A percentile compares a stretch with the other conserved stretches of the same genome.
Conservation (phyloP, 1,284 basidiomycete species). For the Pterulicium gracile region DNA sequence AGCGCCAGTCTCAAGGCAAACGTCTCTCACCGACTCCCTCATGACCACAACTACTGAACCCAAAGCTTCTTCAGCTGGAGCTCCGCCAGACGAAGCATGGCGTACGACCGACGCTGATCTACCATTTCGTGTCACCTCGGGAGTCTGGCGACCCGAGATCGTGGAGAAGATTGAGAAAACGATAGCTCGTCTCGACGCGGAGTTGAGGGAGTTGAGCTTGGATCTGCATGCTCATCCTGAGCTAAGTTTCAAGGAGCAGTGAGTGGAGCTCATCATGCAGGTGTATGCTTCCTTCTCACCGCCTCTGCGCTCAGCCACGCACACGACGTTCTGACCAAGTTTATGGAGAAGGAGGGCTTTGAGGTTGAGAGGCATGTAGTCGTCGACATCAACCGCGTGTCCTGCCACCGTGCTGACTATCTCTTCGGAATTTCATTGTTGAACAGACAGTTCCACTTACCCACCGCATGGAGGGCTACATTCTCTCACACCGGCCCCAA, state of each 20-base stretch:
- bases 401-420: background rate
- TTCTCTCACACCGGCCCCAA: conserved; percentile 27
- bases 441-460: conserved; percentile 41
- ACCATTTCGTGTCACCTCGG: background rate
- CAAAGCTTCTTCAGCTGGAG: background rate
- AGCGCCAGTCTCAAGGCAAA: too few species aligned
- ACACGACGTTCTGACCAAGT: conserved; percentile 42
- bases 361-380: conserved; percentile 30
- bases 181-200: conserved; percentile 39
- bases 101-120: background rate
- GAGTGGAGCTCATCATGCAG: conserved; percentile 16
- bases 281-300: too few species aligned
- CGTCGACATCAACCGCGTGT: background rate
- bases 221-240: conserved; percentile 64
- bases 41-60: background rate
- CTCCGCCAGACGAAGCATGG: background rate
- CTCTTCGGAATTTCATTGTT: background rate
- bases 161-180: conserved; percentile 46
- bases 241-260: conserved; percentile 46
- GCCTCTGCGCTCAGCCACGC: conserved; percentile 39
- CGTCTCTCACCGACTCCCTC: background rate
- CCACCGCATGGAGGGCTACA: conserved; percentile 64
- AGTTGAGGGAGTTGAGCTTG: conserved; percentile 49
- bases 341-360: conserved; percentile 50
- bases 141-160: background rate